These are phyloP conservation scores for Simplicillium aogashimaense DNA, from an alignment of 2,329 filamentous ascomycete genomes.

Conservation along the genomic window DNA sequence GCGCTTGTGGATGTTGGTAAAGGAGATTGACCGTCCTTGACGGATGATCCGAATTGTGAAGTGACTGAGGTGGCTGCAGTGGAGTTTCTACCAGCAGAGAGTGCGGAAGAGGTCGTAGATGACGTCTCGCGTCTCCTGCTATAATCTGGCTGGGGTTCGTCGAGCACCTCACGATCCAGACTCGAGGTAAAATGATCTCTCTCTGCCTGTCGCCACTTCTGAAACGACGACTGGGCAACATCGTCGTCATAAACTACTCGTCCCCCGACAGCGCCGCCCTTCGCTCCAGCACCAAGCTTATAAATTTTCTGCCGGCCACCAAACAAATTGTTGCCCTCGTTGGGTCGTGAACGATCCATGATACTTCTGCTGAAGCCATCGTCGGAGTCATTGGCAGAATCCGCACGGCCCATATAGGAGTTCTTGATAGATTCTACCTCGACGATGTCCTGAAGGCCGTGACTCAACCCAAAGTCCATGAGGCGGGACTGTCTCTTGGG, in stretches of 20 bases:
- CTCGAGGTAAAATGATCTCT: slow-evolving; percentile 36
- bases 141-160: slow-evolving; percentile 46
- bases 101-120: slow-evolving; percentile 67
- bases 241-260: slow-evolving; percentile 78
- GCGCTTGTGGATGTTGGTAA: slow-evolving; percentile 20
- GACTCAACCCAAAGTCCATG: slow-evolving; percentile 55
- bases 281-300: slow-evolving; percentile 56
- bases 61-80: slow-evolving; percentile 82
- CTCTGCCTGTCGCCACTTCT: slow-evolving; percentile 58
- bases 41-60: slow-evolving; percentile 42
- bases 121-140: slow-evolving; percentile 75
- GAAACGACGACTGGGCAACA: slow-evolving; percentile 72
- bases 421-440: slow-evolving; percentile 76
- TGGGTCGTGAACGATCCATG: slow-evolving; percentile 75
- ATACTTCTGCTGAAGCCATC: slow-evolving; percentile 54
- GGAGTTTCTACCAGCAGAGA: slow-evolving; percentile 61
- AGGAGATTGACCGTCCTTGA: slow-evolving; percentile 38
- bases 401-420: slow-evolving; percentile 46
- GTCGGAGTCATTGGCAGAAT: slow-evolving; percentile 60
- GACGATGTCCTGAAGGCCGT: slow-evolving; percentile 69
- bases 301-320: slow-evolving; percentile 95
- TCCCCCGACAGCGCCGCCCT: slow-evolving; percentile 50
- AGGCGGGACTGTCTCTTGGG: slow-evolving; percentile 73
- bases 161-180: slow-evolving; percentile 10
- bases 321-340: slow-evolving; percentile 87